Evolutionary conservation across 495 filamentous ascomycete genomes (phyloP).

Genomic region (Daldinia loculata): DNA sequence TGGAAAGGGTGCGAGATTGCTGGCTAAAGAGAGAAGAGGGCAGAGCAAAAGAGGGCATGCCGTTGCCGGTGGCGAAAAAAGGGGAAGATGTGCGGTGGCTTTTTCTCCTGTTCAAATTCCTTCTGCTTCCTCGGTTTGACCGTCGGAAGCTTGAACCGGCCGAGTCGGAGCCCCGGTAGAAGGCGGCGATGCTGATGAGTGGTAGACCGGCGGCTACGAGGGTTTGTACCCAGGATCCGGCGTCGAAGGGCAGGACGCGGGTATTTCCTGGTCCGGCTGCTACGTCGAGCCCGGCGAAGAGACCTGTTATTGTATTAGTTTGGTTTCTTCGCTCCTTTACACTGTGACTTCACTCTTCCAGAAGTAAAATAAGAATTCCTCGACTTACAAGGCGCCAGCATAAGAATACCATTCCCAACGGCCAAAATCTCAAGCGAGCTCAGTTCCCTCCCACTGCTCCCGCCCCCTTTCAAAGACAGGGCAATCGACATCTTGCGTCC

Average conservation of each 20-base stretch:
- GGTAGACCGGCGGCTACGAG: slow-evolving; percentile 33
- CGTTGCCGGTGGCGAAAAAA: slow-evolving; percentile 1
- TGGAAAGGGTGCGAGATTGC: neutral
- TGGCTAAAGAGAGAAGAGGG: neutral
- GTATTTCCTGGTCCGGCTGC: slow-evolving; percentile 34
- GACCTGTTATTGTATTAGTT: slow-evolving; percentile 24
- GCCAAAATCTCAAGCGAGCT: slow-evolving; percentile 37
- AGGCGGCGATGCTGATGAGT: slow-evolving; percentile 33
- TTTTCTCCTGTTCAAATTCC: neutral
- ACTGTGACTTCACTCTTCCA: neutral
- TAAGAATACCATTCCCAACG: slow-evolving; percentile 32
- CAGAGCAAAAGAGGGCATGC: neutral
- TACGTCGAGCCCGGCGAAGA: slow-evolving; percentile 37
- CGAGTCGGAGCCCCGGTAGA: slow-evolving; percentile 35
- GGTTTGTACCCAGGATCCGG: slow-evolving; percentile 34
- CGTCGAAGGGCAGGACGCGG: slow-evolving; percentile 30
- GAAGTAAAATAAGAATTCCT: neutral
- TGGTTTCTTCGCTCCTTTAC: neutral
- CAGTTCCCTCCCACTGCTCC: slow-evolving; percentile 4
- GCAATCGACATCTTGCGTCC: slow-evolving; percentile 20
- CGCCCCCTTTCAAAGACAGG: slow-evolving; percentile 7
- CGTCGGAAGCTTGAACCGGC: slow-evolving; percentile 13
- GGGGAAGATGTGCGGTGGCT: neutral
- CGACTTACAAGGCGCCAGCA: slow-evolving; percentile 37
- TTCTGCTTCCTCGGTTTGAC: neutral